Conservation (phyloP, 768 basidiomycete genomes). For the Amanita pallidorosea region DNA sequence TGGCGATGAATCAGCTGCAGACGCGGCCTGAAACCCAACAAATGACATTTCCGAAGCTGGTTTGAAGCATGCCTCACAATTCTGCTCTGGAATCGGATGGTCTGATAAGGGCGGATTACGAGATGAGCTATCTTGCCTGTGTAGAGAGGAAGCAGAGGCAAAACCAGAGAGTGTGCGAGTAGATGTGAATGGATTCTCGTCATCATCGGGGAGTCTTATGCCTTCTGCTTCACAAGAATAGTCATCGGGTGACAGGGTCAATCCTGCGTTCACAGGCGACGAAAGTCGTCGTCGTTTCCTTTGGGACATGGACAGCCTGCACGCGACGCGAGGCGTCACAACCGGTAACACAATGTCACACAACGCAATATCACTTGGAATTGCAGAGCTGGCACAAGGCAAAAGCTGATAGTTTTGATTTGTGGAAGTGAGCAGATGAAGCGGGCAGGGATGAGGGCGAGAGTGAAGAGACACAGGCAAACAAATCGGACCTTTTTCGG, state of each 20-base stretch:
- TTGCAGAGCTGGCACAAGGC: background rate
- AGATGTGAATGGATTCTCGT: conserved; percentile 30
- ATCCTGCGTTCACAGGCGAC: conserved; percentile 54
- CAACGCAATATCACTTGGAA: background rate
- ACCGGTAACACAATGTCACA: background rate
- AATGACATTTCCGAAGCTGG: conserved; percentile 17
- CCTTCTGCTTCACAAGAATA: too few relatives aligned
- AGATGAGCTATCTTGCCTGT: conserved; percentile 13
- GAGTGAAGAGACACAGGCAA: background rate
- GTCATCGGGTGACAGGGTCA: conserved; percentile 6
- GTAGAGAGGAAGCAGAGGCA: conserved; percentile 10
- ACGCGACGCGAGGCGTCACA: conserved; percentile 7
- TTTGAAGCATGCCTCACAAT: conserved; percentile 43
- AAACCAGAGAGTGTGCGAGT: background rate
- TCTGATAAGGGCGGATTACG: conserved; percentile 13
- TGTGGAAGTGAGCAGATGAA: background rate
- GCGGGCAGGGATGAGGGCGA: background rate
- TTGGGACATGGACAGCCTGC: conserved; percentile 20
- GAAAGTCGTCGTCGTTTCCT: conserved; percentile 54
- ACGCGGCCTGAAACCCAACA: conserved; percentile 28
- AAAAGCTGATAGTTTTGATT: background rate
- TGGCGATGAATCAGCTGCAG: conserved; percentile 17
- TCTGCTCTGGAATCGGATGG: conserved; percentile 20
- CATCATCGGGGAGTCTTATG: conserved; percentile 16
- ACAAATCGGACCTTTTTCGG: conserved; percentile 5